Percentiles rank a stretch among this genome's conserved stretches.
Conservation (phyloP, 257 asterid species). For the Jacaranda mimosifolia region DNA sequence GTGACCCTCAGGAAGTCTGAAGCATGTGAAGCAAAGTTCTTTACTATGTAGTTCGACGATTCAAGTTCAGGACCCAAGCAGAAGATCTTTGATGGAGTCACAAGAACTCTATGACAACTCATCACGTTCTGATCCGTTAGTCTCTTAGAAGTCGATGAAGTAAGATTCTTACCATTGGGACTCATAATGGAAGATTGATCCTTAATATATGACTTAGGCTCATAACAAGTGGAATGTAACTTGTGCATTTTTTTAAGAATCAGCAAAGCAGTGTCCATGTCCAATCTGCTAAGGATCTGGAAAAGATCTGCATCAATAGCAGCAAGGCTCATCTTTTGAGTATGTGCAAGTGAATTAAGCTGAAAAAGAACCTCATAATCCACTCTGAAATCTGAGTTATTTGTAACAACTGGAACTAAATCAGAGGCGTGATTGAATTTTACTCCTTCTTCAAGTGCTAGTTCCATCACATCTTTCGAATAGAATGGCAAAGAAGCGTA, state of each 20-base stretch:
- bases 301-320: constrained; percentile 60
- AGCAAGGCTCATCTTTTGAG: constrained; percentile 81
- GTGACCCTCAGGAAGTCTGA: constrained; percentile 87
- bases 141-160: constrained; percentile 46
- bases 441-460: constrained; percentile 56
- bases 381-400: constrained; percentile 46
- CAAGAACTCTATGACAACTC: constrained; percentile 82
- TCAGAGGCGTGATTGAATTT: constrained; percentile 47
- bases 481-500: constrained; percentile 60
- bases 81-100: constrained; percentile 84
- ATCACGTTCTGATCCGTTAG: constrained; percentile 62
- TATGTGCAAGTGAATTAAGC: constrained; percentile 82
- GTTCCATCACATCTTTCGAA: constrained; percentile 49
- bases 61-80: constrained; percentile 97
- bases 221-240: constrained; percentile 67
- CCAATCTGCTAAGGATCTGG: constrained; percentile 57
- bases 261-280: constrained; percentile 55
- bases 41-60: constrained; percentile 83
- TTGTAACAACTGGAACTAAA: constrained; percentile 72
- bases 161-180: constrained; percentile 36
- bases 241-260: constrained; percentile 79
- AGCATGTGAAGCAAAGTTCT: constrained; percentile 74
- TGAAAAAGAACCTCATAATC: constrained; percentile 88
- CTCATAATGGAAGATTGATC: constrained; percentile 41
- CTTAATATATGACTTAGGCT: constrained; percentile 66